phyloP scores from a whole-genome alignment of 257 asterid species.

The Solanum etuberosum region DNA sequence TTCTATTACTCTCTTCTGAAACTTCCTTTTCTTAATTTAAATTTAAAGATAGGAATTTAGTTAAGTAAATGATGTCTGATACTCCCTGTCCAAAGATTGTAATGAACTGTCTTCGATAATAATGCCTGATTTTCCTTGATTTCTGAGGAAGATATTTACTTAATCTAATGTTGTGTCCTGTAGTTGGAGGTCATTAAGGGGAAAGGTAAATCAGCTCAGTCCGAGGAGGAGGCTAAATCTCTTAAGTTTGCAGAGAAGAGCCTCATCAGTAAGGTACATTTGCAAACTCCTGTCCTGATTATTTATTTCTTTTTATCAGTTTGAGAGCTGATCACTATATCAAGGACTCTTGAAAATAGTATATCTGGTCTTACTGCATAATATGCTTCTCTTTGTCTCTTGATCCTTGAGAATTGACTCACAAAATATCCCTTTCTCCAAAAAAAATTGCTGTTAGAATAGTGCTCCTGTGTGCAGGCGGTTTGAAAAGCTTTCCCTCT shows the following conservation, averaged over 20 bases:
- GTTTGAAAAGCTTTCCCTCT: neutral
- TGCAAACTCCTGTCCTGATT: neutral
- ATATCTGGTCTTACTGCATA: neutral
- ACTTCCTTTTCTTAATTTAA: neutral
- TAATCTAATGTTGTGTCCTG: neutral
- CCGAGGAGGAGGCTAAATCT: conserved; percentile 75
- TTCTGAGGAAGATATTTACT: neutral
- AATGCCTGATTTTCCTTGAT: neutral
- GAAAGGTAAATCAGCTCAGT: conserved; percentile 56
- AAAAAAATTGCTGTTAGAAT: neutral
- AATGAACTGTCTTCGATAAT: neutral
- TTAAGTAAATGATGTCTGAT: neutral
- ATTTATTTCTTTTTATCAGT: neutral
- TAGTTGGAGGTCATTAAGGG: conserved; percentile 62
- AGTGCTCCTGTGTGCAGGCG: neutral
- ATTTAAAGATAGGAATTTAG: neutral
- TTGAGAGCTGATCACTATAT: neutral
- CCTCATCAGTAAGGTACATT: conserved; percentile 67
- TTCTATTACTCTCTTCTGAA: neutral
- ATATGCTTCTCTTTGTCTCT: neutral
- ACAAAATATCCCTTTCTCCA: neutral
- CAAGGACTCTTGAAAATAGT: neutral
- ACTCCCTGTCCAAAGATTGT: neutral
- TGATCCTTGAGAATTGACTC: neutral
- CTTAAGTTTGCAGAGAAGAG: conserved; percentile 67